Percentiles rank a stretch among this genome's conserved stretches.
Conservation (phyloP, 305 asterid species). For the Solanum chacoense region DNA sequence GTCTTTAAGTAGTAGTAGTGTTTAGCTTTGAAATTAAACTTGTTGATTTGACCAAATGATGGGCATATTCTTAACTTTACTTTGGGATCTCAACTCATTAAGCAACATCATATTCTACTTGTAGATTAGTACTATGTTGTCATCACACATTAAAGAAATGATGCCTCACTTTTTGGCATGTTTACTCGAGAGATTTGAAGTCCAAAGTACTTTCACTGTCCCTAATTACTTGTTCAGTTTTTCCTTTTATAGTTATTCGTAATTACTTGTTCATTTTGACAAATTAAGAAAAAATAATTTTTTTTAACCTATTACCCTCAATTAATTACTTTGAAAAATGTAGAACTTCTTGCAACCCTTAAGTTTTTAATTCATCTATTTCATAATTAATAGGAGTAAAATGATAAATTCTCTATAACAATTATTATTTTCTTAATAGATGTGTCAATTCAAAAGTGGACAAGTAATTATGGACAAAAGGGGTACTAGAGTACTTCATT, state of each 20-base stretch:
- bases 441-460: too few species aligned
- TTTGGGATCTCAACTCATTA: neutral
- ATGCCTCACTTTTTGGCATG: neutral
- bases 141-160: neutral
- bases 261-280: too few species aligned
- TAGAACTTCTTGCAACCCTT: too few species aligned
- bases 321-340: too few species aligned
- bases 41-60: slow-evolving; percentile 5
- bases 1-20: neutral
- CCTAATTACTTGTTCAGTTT: too few species aligned
- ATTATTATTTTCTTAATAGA: too few species aligned
- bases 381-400: too few species aligned
- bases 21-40: neutral
- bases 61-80: neutral
- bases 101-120: neutral
- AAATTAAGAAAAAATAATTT: rapidly evolving
- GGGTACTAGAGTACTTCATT: neutral
- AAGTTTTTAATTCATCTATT: too few species aligned
- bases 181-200: neutral
- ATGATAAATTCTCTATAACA: too few species aligned
- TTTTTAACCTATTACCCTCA: too few species aligned
- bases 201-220: neutral
- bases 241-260: too few species aligned
- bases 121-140: neutral
- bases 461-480: too few species aligned